A percentile compares a stretch with the other conserved stretches of the same genome.
These are phyloP conservation scores for Pelargonium nanum DNA, from an alignment of 345 rosid genomes.

Conservation along the genomic window DNA sequence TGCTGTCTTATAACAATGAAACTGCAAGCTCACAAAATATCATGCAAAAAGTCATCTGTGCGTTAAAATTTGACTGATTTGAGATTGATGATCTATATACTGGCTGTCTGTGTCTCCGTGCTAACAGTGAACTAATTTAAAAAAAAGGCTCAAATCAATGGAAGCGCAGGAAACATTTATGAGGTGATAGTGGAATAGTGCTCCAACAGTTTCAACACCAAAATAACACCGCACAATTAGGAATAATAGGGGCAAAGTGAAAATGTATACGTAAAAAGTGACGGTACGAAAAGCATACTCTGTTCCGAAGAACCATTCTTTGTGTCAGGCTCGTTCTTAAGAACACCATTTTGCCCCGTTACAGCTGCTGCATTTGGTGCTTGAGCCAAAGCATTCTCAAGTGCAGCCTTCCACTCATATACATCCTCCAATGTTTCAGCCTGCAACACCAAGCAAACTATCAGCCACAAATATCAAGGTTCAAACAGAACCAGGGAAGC, in stretches of 20 bases:
- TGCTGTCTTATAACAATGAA: neutral
- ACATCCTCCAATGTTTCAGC: constrained; percentile 87
- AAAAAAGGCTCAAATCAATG: neutral
- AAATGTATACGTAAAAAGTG: neutral
- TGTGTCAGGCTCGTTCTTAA: constrained; percentile 53
- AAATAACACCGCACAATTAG: neutral
- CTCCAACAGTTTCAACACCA: neutral
- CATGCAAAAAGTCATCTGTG: neutral
- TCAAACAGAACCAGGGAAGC: constrained; percentile 6
- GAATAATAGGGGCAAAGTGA: neutral
- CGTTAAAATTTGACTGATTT: neutral
- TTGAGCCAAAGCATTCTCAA: constrained; percentile 79
- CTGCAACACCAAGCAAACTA: constrained; percentile 27
- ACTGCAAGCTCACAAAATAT: neutral
- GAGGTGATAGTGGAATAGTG: neutral
- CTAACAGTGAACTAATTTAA: neutral
- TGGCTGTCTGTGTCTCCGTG: too few species aligned
- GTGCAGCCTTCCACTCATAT: constrained; percentile 80
- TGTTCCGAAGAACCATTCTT: constrained; percentile 35
- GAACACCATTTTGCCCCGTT: constrained; percentile 71
- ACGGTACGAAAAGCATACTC: constrained; percentile 19
- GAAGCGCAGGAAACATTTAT: neutral
- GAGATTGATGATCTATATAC: neutral
- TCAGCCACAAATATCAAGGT: neutral
- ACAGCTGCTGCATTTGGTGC: constrained; percentile 73